Evolutionary conservation across 495 filamentous ascomycete species (phyloP).

Genomic region (Tuber calosporum): DNA sequence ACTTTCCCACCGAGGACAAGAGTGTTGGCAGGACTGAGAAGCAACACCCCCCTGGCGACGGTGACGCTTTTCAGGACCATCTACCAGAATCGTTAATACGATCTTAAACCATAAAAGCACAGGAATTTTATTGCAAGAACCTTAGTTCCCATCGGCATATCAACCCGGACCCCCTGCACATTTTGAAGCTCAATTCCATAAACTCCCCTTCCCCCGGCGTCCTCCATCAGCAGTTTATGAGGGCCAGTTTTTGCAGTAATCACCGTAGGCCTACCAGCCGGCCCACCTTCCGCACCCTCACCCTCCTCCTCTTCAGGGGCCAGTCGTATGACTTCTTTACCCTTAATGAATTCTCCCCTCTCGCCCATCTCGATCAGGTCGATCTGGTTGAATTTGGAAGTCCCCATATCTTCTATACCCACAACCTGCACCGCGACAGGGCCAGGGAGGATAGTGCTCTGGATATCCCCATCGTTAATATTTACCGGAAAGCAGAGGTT

Average conservation of each 20-base stretch:
- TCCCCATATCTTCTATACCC: constrained; percentile 72
- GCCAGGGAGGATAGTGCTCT: constrained; percentile 51
- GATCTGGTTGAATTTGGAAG: constrained; percentile 73
- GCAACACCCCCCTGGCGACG: constrained; percentile 67
- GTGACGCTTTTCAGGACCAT: constrained; percentile 55
- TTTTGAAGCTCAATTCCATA: constrained; percentile 66
- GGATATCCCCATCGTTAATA: constrained; percentile 48
- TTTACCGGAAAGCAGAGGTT: constrained; percentile 54
- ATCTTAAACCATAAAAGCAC: neutral
- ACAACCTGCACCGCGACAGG: constrained; percentile 73
- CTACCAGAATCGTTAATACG: neutral
- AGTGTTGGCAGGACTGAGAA: constrained; percentile 61
- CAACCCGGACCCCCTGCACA: constrained; percentile 58
- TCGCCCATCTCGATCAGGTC: constrained; percentile 76
- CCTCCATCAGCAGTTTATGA: constrained; percentile 76
- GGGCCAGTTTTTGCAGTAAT: constrained; percentile 49
- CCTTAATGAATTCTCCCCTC: constrained; percentile 72
- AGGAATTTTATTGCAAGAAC: constrained; percentile 4
- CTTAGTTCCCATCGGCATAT: constrained; percentile 72
- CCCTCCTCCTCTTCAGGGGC: constrained; percentile 50
- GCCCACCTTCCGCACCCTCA: constrained; percentile 22
- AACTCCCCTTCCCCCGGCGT: constrained; percentile 60
- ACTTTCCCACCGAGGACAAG: constrained; percentile 79
- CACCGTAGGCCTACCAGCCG: neutral
- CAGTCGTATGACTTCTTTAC: constrained; percentile 72